Percentiles rank a stretch among this genome's conserved stretches.
phyloP scores from a whole-genome alignment of 139 green algal genomes.

The Micractinium sp. region DNA sequence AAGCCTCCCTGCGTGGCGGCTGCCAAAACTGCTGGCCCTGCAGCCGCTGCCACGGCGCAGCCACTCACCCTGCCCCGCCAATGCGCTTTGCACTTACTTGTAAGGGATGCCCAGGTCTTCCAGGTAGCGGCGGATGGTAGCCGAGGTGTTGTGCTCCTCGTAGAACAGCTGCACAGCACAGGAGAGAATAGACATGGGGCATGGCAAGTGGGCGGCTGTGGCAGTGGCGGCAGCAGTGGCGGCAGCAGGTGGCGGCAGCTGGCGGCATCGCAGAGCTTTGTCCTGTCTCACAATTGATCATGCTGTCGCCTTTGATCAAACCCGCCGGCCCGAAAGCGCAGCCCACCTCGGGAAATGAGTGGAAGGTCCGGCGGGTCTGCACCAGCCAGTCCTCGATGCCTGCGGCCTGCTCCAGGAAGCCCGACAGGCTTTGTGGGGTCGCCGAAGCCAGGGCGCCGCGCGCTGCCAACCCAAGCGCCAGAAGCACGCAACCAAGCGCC shows the following conservation, averaged over 20 bases:
- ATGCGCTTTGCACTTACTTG: conserved; percentile 42
- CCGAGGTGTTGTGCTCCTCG: conserved; percentile 76
- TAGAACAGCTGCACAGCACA: neutral
- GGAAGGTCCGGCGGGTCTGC: conserved; percentile 44
- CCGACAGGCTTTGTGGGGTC: neutral
- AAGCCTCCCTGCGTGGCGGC: neutral
- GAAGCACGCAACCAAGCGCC: neutral
- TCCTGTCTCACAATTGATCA: too few relatives aligned
- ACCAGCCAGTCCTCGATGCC: conserved; percentile 45
- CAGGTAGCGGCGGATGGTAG: conserved; percentile 63
- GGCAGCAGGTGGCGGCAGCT: too few relatives aligned
- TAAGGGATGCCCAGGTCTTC: conserved; percentile 72
- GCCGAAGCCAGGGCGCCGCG: neutral
- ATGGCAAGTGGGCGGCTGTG: too few relatives aligned
- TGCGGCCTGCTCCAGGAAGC: conserved; percentile 12
- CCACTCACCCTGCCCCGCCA: neutral
- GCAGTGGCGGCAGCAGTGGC: too few relatives aligned
- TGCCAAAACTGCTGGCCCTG: neutral
- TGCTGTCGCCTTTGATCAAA: too few relatives aligned
- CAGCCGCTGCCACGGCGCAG: neutral
- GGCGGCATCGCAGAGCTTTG: too few relatives aligned
- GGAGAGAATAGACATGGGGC: too few relatives aligned
- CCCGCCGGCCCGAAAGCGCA: conserved; percentile 13
- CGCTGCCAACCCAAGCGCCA: neutral
- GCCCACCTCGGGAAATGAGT: conserved; percentile 56